phyloP scores from a whole-genome alignment of 768 basidiomycete genomes.

The Phallus indusiatus region DNA sequence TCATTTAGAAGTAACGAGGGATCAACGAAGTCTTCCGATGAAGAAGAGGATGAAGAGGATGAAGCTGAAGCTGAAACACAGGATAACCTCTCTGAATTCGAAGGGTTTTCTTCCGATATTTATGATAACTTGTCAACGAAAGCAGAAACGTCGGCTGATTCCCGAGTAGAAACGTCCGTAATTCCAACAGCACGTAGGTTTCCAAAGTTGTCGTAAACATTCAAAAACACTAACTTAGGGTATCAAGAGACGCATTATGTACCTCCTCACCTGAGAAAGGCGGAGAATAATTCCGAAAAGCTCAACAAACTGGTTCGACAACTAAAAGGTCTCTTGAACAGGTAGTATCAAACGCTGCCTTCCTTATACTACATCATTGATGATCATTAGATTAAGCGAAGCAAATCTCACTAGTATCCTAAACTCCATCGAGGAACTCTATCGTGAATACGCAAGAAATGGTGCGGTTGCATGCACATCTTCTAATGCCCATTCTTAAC shows the following conservation, averaged over 20 bases:
- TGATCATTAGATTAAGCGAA: constrained; percentile 65
- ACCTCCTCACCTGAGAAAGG: constrained; percentile 65
- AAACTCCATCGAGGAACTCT: constrained; percentile 63
- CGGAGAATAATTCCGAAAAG: constrained; percentile 33
- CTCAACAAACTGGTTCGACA: constrained; percentile 57
- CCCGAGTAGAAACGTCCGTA: not conserved
- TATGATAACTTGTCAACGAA: constrained; percentile 16
- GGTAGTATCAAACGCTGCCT: constrained; percentile 34
- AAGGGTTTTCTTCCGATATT: constrained; percentile 27
- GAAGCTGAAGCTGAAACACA: constrained; percentile 8
- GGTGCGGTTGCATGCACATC: constrained; percentile 36
- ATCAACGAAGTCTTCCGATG: constrained; percentile 18
- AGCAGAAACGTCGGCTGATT: not conserved
- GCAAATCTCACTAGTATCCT: constrained; percentile 75
- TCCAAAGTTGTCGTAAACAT: not conserved
- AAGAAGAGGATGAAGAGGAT: constrained; percentile 14
- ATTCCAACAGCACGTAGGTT: not conserved
- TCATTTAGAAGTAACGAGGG: constrained; percentile 11
- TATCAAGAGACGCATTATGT: constrained; percentile 47
- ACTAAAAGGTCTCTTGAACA: constrained; percentile 81
- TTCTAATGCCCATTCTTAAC: not conserved
- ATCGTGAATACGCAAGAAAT: constrained; percentile 67
- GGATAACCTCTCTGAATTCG: constrained; percentile 2
- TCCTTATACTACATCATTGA: constrained; percentile 1
- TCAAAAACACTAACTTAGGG: constrained; percentile 3